Percentiles rank a stretch among this genome's conserved stretches.
These are phyloP conservation scores for Meira miltonrushii DNA, from an alignment of 1,284 basidiomycete genomes.

Conservation along the genomic window DNA sequence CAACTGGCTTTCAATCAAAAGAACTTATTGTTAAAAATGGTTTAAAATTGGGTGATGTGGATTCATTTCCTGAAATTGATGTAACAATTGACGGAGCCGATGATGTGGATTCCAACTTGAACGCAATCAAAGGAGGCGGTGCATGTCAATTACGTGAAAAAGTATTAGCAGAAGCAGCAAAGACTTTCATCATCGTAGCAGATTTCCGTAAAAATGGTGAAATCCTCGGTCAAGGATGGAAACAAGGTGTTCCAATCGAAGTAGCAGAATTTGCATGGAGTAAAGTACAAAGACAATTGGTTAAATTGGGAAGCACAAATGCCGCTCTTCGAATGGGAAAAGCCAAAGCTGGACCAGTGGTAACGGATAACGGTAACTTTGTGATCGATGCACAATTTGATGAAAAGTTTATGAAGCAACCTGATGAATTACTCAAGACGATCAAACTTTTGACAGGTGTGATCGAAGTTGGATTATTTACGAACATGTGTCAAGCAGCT, in stretches of 20 bases:
- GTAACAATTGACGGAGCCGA: conserved; percentile 97
- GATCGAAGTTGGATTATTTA: conserved; percentile 94
- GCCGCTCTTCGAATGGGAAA: conserved; percentile 45
- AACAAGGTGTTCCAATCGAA: conserved; percentile 86
- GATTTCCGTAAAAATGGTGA: conserved; percentile 84
- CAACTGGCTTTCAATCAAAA: conserved; percentile 82
- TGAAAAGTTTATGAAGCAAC: conserved; percentile 36
- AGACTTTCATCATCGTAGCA: conserved; percentile 80
- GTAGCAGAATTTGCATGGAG: conserved; percentile 94
- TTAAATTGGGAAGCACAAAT: conserved; percentile 38
- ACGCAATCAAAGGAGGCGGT: conserved; percentile 96
- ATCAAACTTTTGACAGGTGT: conserved; percentile 67
- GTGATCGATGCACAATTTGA: conserved; percentile 49
- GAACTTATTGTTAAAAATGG: conserved; percentile 78
- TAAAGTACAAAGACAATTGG: conserved; percentile 57
- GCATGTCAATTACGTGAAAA: conserved; percentile 96
- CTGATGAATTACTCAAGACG: conserved; percentile 30
- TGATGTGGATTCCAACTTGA: conserved; percentile 81
- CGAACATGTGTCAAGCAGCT: conserved; percentile 80
- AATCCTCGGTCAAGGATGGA: conserved; percentile 76
- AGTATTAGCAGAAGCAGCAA: conserved; percentile 88
- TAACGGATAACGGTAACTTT: conserved; percentile 70
- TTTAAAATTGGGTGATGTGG: conserved; percentile 78
- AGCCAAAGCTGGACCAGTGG: conserved; percentile 81
- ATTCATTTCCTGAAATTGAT: conserved; percentile 69